Conservation (phyloP, 2,329 filamentous ascomycete species). For the Colletotrichum sp. region DNA sequence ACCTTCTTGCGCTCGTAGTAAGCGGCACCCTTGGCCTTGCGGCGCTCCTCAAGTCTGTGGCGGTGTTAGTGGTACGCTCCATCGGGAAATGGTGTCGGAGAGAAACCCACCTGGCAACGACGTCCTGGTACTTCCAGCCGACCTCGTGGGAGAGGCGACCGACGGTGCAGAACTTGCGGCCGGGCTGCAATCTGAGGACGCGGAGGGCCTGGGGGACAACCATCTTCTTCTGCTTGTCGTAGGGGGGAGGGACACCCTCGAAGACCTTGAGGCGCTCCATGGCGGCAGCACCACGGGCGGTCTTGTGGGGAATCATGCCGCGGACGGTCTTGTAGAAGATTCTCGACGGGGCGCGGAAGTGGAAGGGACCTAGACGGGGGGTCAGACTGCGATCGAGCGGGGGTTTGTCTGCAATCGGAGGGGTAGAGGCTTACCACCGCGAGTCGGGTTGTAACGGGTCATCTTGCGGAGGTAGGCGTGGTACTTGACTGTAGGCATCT, state of each 20-base stretch:
- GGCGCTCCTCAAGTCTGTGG: slow-evolving; percentile 93
- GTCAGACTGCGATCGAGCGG: slow-evolving; percentile 33
- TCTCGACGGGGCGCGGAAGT: slow-evolving; percentile 98
- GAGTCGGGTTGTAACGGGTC: slow-evolving; percentile 99
- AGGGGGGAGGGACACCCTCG: slow-evolving; percentile 98
- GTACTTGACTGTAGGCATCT: slow-evolving; percentile 87
- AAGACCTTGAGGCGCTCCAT: slow-evolving; percentile 99
- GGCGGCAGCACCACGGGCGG: slow-evolving; percentile 92
- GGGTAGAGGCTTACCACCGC: slow-evolving; percentile 75
- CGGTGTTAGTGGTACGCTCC: neutral
- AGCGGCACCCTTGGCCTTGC: slow-evolving; percentile 98
- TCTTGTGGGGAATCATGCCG: slow-evolving; percentile 99
- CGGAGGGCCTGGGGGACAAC: slow-evolving; percentile 98
- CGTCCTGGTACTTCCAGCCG: slow-evolving; percentile 99
- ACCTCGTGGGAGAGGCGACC: slow-evolving; percentile 98
- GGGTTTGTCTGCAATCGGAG: neutral
- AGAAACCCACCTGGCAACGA: slow-evolving; percentile 87
- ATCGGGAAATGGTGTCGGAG: neutral
- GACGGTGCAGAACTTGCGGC: slow-evolving; percentile 99
- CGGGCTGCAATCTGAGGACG: slow-evolving; percentile 95
- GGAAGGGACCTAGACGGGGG: slow-evolving; percentile 81
- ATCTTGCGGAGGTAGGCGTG: slow-evolving; percentile 99
- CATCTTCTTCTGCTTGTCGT: slow-evolving; percentile 99
- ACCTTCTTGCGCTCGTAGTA: slow-evolving; percentile 99
- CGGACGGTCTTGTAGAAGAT: slow-evolving; percentile 99